Evolutionary conservation across 2,329 filamentous ascomycete genomes (phyloP), one percentile per base, ranked within the genome.

Genomic region (Thelonectria olida): DNA sequence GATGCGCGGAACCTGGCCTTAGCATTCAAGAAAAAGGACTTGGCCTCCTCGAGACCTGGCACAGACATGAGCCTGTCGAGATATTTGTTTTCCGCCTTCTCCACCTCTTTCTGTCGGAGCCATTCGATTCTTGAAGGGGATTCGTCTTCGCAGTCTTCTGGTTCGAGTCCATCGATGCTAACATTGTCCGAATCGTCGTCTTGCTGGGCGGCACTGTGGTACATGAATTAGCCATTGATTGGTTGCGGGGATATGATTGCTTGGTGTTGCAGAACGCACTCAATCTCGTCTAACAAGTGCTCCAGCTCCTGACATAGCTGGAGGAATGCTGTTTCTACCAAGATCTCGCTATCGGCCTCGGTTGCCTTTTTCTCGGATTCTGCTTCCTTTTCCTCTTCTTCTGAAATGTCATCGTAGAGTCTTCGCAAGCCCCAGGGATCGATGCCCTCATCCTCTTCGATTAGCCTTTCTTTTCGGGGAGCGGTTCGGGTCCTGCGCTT

Each of bases 31-130:
- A 90, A 83, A 54, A 87, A 77, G 23, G 78, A 66, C 67, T 91
- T 91, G 36, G 89, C 84, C 5, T 83, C 75, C 67, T 90, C 88
- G 0, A 91, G 77, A 2, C 89, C 88, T 47, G 86, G 83, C 81
- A 90, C 84, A 1, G 76, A 75, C 84, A 91, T 90, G 23, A 91
- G 70, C 0, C 77, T 66, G 66, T 91, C 88, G 1, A 91, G 75
- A 2, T 82, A 79, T n/a, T 76, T 71, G 61, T 87, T 90, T 12
- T 73, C 68, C 1, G 81, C 80, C 20, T 78, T 78, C 54, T 85
- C 79, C 3, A 77, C 63, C 62, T 86, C 87, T 67, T 77, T 77
- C 44, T 73, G 75, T 22, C 73, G 65, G n/a, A 75, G 44, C 75
- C 75, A 76, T 54, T 76, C 75, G 23, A 72, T 52, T 27, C 72